Conservation (phyloP, 2,329 filamentous ascomycete species). For the Aspergillus transmontanensis region DNA sequence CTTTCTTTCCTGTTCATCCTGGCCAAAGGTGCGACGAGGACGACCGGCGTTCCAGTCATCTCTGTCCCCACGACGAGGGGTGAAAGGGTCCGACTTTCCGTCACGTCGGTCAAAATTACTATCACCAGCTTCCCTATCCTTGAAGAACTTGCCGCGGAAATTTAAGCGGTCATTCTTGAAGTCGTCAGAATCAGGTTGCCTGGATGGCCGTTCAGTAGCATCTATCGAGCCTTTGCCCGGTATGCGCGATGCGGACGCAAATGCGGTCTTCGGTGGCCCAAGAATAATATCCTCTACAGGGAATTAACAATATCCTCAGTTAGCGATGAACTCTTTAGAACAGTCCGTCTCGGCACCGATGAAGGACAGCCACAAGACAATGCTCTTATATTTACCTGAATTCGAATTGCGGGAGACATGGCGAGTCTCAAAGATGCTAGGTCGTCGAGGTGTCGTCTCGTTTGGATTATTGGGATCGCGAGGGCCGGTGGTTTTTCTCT, state of each 20-base stretch:
- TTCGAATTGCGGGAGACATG: slow-evolving; percentile 52
- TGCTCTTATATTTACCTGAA: slow-evolving; percentile 45
- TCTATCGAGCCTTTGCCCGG: slow-evolving; percentile 50
- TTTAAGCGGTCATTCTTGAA: slow-evolving; percentile 64
- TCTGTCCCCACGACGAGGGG: slow-evolving; percentile 41
- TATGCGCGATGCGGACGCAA: slow-evolving; percentile 72
- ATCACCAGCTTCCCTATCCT: slow-evolving; percentile 40
- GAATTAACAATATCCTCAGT: slow-evolving; percentile 32
- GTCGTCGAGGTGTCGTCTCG: slow-evolving; percentile 39
- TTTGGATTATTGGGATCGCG: slow-evolving; percentile 39
- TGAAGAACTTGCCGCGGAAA: slow-evolving; percentile 54
- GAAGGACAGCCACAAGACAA: slow-evolving; percentile 3
- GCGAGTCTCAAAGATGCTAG: slow-evolving; percentile 46
- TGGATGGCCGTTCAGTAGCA: slow-evolving; percentile 45
- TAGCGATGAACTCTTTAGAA: slow-evolving; percentile 15
- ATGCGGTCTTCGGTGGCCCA: slow-evolving; percentile 79
- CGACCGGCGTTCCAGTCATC: slow-evolving; percentile 47
- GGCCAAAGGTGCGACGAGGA: slow-evolving; percentile 42
- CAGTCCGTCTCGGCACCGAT: background rate
- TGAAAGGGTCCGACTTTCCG: slow-evolving; percentile 33
- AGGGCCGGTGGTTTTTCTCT: slow-evolving; percentile 40
- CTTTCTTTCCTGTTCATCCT: slow-evolving; percentile 45
- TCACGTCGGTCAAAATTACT: slow-evolving; percentile 43
- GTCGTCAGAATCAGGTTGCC: slow-evolving; percentile 57
- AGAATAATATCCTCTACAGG: slow-evolving; percentile 77